Evolutionary conservation across 345 rosid genomes (phyloP).

Genomic region (Ricinus communis): DNA sequence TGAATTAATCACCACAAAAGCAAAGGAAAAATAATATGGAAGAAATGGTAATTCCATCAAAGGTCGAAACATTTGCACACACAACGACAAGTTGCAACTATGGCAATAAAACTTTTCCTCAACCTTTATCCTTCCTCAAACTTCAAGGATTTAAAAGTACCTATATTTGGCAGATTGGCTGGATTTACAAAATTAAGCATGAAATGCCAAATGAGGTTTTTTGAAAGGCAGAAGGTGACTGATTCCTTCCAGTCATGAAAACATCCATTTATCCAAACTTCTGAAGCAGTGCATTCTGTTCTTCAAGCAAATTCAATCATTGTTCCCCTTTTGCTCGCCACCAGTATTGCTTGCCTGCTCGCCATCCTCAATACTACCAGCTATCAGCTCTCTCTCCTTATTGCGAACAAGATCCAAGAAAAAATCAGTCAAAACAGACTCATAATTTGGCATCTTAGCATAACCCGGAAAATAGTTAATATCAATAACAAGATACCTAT

Average conservation of each 20-base stretch:
- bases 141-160: conserved; percentile 12
- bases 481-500: conserved; percentile 53
- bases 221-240: not conserved
- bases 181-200: conserved; percentile 13
- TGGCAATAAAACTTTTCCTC: conserved; percentile 9
- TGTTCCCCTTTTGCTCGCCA: conserved; percentile 1
- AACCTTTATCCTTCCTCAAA: conserved; percentile 6
- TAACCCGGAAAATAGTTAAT: conserved; percentile 75
- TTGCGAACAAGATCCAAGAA: conserved; percentile 39
- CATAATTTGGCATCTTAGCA: conserved; percentile 60
- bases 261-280: not conserved
- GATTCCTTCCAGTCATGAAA: not conserved
- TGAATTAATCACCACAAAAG: not conserved
- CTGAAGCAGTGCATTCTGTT: not conserved
- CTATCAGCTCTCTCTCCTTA: conserved; percentile 12
- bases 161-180: conserved; percentile 15
- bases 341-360: not conserved
- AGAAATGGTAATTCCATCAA: conserved; percentile 14
- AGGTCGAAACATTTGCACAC: not conserved
- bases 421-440: conserved; percentile 52
- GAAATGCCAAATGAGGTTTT: conserved; percentile 11
- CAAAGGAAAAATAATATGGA: not conserved
- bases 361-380: not conserved
- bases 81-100: conserved; percentile 11
- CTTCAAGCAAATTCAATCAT: not conserved